These are phyloP conservation scores for Fusarium protoensiforme DNA, from an alignment of 2,329 filamentous ascomycete species.

Conservation along the genomic window DNA sequence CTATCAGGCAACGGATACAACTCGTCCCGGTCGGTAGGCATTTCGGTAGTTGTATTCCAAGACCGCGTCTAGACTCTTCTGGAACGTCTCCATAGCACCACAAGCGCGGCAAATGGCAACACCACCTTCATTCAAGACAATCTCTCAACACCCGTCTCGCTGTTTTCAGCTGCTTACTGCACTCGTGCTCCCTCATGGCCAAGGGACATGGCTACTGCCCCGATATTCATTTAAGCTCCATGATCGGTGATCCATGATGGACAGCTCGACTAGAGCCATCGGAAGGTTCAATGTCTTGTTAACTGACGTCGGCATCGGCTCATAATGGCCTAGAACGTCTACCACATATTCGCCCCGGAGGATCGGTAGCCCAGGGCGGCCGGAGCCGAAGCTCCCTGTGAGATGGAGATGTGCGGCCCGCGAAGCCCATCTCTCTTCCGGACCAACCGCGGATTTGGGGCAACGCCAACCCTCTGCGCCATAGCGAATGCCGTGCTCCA, in stretches of 20 bases:
- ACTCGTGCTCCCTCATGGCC: background rate
- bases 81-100: slow-evolving; percentile 31
- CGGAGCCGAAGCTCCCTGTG: background rate
- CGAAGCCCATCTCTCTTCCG: background rate
- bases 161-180: background rate
- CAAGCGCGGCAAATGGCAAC: slow-evolving; percentile 30
- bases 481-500: background rate
- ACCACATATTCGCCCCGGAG: background rate
- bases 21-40: slow-evolving; percentile 15
- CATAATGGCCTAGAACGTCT: background rate
- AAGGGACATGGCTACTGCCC: background rate
- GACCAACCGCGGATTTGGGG: background rate
- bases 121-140: slow-evolving; percentile 20
- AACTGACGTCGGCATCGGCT: slow-evolving; percentile 3
- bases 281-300: background rate
- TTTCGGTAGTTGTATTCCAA: slow-evolving; percentile 9
- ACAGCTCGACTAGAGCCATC: background rate
- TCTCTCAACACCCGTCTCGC: slow-evolving; percentile 3
- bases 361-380: background rate
- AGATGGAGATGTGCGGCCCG: background rate
- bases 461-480: background rate
- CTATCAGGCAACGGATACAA: slow-evolving; percentile 9
- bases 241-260: background rate
- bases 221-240: background rate
- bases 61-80: slow-evolving; percentile 34